Evolutionary conservation across 176 grass and related monocot genomes (phyloP).

Genomic region (Cymbopogon citratus): DNA sequence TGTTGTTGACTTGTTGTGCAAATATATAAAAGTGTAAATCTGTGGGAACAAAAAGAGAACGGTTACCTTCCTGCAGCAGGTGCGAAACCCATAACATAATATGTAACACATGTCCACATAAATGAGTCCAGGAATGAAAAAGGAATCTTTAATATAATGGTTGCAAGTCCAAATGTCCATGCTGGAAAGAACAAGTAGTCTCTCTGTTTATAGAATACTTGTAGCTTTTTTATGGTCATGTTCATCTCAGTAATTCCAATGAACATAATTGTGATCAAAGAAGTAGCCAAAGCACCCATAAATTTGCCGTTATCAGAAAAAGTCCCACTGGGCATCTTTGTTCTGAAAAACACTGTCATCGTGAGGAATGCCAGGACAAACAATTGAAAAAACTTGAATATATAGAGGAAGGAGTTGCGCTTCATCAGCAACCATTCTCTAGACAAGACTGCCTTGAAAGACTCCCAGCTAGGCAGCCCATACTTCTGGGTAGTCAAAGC

Average conservation of each 20-base stretch:
- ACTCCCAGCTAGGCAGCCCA: conserved; percentile 34
- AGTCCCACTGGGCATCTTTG: conserved; percentile 32
- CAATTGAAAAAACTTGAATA: conserved; percentile 45
- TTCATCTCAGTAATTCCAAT: conserved; percentile 46
- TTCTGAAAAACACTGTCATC: conserved; percentile 55
- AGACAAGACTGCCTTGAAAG: conserved; percentile 38
- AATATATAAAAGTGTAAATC: not conserved
- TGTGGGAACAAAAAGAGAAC: not conserved
- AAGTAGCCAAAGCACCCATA: conserved; percentile 30
- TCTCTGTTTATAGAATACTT: conserved; percentile 55
- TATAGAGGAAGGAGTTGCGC: conserved; percentile 57
- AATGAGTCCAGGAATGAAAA: conserved; percentile 42
- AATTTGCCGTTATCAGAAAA: conserved; percentile 31
- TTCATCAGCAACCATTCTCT: conserved; percentile 53
- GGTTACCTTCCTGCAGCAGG: conserved; percentile 44
- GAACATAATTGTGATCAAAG: conserved; percentile 45
- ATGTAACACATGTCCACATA: conserved; percentile 44
- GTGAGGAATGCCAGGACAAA: conserved; percentile 27
- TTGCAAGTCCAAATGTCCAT: conserved; percentile 51
- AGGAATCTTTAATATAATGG: conserved; percentile 45
- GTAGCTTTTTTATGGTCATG: conserved; percentile 49
- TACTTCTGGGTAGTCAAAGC: conserved; percentile 40
- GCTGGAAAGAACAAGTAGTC: conserved; percentile 52
- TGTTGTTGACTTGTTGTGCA: not conserved
- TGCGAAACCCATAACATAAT: conserved; percentile 58